A percentile compares a stretch with the other conserved stretches of the same genome.
phyloP scores from a whole-genome alignment of 768 basidiomycete genomes.

The Leucocoprinus birnbaumii region DNA sequence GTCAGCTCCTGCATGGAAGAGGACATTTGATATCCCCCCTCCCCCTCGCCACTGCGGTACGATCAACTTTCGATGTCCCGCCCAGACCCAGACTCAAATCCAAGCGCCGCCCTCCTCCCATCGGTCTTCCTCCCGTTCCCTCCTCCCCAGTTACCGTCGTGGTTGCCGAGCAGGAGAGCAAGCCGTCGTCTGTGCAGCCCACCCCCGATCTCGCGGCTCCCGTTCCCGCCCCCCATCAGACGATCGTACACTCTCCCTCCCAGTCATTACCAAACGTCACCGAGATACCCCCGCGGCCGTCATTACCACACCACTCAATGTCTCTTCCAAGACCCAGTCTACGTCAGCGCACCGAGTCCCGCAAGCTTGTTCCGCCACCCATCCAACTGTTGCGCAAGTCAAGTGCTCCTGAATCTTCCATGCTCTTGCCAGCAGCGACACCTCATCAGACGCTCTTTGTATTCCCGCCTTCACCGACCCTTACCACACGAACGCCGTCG shows the following conservation, averaged over 20 bases:
- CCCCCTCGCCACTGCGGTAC: slow-evolving; percentile 51
- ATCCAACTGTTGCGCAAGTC: slow-evolving; percentile 46
- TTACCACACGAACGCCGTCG: slow-evolving; percentile 65
- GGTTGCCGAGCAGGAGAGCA: slow-evolving; percentile 23
- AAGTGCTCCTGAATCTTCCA: slow-evolving; percentile 22
- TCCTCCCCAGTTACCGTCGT: slow-evolving; percentile 67
- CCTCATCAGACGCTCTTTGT: slow-evolving; percentile 86
- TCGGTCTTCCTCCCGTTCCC: slow-evolving; percentile 66
- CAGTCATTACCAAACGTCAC: slow-evolving; percentile 15
- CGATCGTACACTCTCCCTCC: background rate
- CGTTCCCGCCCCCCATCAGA: slow-evolving; percentile 5
- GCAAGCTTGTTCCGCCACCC: slow-evolving; percentile 54
- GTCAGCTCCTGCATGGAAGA: slow-evolving; percentile 57
- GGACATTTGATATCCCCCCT: slow-evolving; percentile 52
- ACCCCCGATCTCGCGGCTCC: slow-evolving; percentile 11
- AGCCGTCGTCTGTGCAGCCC: slow-evolving; percentile 16
- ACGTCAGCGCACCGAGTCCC: slow-evolving; percentile 51
- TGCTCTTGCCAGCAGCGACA: slow-evolving; percentile 32
- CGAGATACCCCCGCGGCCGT: slow-evolving; percentile 16
- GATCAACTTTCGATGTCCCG: slow-evolving; percentile 46
- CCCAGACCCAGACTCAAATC: slow-evolving; percentile 35
- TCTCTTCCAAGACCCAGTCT: slow-evolving; percentile 31
- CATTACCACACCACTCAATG: slow-evolving; percentile 17
- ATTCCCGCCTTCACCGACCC: slow-evolving; percentile 74
- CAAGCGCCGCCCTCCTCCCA: slow-evolving; percentile 60